Evolutionary conservation across 1,284 basidiomycete species (phyloP).

Genomic region (Ustilago crameri): DNA sequence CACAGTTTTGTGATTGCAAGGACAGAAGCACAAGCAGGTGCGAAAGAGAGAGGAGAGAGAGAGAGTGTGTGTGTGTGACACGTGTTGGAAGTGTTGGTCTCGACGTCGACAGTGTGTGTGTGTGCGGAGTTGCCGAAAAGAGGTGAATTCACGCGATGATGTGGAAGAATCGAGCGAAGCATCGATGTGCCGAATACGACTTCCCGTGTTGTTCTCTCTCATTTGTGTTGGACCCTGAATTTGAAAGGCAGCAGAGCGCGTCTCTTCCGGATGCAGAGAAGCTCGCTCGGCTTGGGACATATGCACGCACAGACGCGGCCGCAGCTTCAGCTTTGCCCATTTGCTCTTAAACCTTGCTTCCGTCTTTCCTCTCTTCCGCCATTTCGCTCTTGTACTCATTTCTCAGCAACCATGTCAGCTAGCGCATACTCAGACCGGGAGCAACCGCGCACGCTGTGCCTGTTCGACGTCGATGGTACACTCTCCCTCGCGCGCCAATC

Average conservation of each 20-base stretch:
- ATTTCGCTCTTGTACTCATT: neutral
- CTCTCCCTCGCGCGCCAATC: slow-evolving; percentile 61
- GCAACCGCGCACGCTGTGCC: slow-evolving; percentile 59
- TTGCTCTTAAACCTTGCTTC: neutral
- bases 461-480: slow-evolving; percentile 67
- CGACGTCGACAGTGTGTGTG: neutral
- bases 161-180: too few species aligned
- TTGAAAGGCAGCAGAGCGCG: neutral
- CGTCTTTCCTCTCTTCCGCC: neutral
- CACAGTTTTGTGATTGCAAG: too few species aligned
- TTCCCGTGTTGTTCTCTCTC: too few species aligned
- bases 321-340: neutral
- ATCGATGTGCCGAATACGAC: too few species aligned
- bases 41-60: too few species aligned
- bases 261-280: neutral
- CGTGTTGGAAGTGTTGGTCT: neutral
- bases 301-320: neutral
- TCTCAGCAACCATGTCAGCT: slow-evolving; percentile 3
- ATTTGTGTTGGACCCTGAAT: slow-evolving; percentile 6
- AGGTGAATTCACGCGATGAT: too few species aligned
- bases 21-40: too few species aligned
- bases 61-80: slow-evolving; percentile 1
- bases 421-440: slow-evolving; percentile 45
- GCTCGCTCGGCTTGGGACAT: neutral
- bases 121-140: neutral